Evolutionary conservation across 805 yeast genomes (phyloP), one percentile per base, ranked within the genome.

Genomic region (Pichia cabralensis): DNA sequence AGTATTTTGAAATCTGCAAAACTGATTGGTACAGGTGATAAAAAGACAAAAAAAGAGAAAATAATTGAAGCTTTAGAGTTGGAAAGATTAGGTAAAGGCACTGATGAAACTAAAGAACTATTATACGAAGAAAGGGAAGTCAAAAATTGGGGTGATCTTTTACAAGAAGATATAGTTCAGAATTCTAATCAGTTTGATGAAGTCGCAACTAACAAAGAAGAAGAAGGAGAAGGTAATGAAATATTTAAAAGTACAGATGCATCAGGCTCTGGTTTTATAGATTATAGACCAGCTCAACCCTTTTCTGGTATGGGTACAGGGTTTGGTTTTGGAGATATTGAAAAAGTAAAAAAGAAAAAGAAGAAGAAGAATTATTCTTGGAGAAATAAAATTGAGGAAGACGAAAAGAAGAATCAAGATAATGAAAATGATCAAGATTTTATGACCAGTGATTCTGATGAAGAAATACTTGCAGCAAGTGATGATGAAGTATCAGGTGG

Each of bases 1-100:
- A 60, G 77, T 0, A 46, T 74, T 10, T 62, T 85, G 43, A 76
- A 73, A 18, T 77, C 92, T 23, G 72, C 94, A 15, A 86, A 85
- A 50, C 66, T 69, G 5, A 67, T 89, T 32, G 97, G 97, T 32
- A 69, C 73, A 12, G 89, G 86, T 11, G 45, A 39, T 12, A 64
- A 60, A 35, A 65, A 62, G 33, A 81, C 95, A 2, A 73, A 70
- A 43, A 68, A 64, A 34, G 88, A 82, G 48, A 72, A 70, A 40
- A 69, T 84, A 58, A 58, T 68, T n/a, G 89, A 82, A 48, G 95
- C 95, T 0, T 52, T 83, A 36, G 70, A 70, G 34, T 58, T 78
- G 26, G 95, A 85, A 49, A 65, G 66, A 39, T 76, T 74, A 49
- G 95, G 95, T 2, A 63, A 80, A 39, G 79, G 71, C 1, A 72